phyloP scores from a whole-genome alignment of 1,139 yeast genomes.

The Diutina scorzettiae region DNA sequence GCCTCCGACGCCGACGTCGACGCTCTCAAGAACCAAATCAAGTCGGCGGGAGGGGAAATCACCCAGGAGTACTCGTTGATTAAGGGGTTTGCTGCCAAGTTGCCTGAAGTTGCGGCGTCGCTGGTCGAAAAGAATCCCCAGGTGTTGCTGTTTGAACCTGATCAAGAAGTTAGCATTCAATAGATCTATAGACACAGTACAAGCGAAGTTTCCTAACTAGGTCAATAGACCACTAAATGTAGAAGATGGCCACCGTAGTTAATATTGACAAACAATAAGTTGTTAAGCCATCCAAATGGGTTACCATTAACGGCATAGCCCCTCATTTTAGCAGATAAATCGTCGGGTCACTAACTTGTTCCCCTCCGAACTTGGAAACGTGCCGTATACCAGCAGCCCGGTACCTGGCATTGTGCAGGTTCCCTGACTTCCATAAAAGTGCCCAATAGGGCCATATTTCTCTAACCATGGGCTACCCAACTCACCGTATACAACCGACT shows the following conservation, averaged over 20 bases:
- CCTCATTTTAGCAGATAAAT: no score
- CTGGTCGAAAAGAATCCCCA: conserved; percentile 30
- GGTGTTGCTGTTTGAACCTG: conserved; percentile 48
- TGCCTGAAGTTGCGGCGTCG: conserved; percentile 37
- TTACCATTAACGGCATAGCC: no score
- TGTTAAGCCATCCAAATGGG: no score
- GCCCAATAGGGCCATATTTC: neutral
- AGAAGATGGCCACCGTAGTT: no score
- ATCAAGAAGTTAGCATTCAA: conserved; percentile 43
- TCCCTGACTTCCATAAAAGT: neutral
- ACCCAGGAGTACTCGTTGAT: conserved; percentile 54
- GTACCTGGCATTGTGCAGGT: conserved; percentile 2
- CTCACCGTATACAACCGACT: conserved; percentile 39
- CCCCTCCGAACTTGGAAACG: neutral
- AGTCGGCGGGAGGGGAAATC: conserved; percentile 48
- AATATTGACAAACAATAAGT: no score
- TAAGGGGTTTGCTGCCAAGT: conserved; percentile 49
- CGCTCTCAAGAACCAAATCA: conserved; percentile 20
- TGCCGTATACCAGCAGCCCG: conserved; percentile 3
- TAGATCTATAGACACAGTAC: conserved; percentile 8
- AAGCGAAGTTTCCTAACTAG: neutral
- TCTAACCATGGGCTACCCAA: neutral
- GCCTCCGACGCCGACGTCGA: conserved; percentile 17
- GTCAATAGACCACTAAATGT: no score
- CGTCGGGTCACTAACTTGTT: no score